phyloP scores from a whole-genome alignment of 768 basidiomycete genomes.

The Wakefieldia striispora region DNA sequence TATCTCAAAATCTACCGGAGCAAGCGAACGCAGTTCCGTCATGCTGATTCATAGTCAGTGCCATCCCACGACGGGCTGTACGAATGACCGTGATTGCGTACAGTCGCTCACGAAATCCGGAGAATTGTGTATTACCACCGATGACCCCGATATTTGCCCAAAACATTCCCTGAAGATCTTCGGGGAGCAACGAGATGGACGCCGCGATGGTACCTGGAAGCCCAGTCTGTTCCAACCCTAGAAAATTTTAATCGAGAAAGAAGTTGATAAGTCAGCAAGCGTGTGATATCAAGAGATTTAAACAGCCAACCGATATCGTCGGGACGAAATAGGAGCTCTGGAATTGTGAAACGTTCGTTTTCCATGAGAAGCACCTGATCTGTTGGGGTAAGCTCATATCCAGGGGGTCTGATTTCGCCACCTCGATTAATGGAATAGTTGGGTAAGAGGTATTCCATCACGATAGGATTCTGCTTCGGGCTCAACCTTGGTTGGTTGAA shows the following conservation, averaged over 20 bases:
- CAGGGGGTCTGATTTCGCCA: slow-evolving; percentile 53
- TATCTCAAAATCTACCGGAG: slow-evolving; percentile 80
- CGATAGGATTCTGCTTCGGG: slow-evolving; percentile 61
- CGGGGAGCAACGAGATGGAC: slow-evolving; percentile 73
- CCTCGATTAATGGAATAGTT: slow-evolving; percentile 71
- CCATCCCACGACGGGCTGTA: slow-evolving; percentile 12
- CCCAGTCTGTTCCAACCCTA: slow-evolving; percentile 80
- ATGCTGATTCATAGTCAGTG: slow-evolving; percentile 44
- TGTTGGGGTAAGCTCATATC: slow-evolving; percentile 51
- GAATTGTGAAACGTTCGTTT: slow-evolving; percentile 89
- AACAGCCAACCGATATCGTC: slow-evolving; percentile 74
- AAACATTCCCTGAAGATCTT: slow-evolving; percentile 87
- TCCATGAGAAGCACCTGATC: slow-evolving; percentile 81
- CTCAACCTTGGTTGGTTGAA: slow-evolving; percentile 41
- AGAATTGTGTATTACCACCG: slow-evolving; percentile 78
- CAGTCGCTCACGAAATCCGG: slow-evolving; percentile 75
- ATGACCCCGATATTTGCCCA: slow-evolving; percentile 92
- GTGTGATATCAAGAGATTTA: slow-evolving; percentile 8
- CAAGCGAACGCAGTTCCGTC: slow-evolving; percentile 72
- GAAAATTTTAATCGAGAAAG: slow-evolving; percentile 5
- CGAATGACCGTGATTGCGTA: slow-evolving; percentile 39
- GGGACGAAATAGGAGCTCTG: slow-evolving; percentile 90
- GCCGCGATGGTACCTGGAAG: slow-evolving; percentile 71
- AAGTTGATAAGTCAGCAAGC: slow-evolving; percentile 4
- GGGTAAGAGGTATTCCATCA: slow-evolving; percentile 88